Evolutionary conservation across 176 grass and related monocot genomes (phyloP), one percentile per base, ranked within the genome.

Genomic region (Cenchrus purpureus): DNA sequence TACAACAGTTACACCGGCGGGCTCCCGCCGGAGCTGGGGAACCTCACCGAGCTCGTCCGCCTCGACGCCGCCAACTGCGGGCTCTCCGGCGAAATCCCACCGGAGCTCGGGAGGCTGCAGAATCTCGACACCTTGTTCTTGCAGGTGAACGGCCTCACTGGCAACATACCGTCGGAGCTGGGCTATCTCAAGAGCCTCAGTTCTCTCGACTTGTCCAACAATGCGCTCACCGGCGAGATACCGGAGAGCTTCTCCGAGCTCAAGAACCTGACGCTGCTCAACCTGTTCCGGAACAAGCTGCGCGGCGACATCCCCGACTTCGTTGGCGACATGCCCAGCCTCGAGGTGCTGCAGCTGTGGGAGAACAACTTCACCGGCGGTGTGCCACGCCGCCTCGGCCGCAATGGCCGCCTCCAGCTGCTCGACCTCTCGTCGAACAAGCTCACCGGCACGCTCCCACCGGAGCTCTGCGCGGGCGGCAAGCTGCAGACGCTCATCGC

Each of bases 321-420:
- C 80, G 77, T 98, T 60, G 96, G 93, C 74, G 91, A 98, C 74
- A 80, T 98, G 71, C 91, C 93, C 34, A 87, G 80, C 80, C 89
- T 98, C 76, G 89, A 98, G 92, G 96, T 98, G 82, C 96, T 98
- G 80, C 96, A 98, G 91, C 82, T 98, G 5, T 98, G 96, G 96
- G 96, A 98, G 83, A 98, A 98, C 85, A 98, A 98, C 79, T 95
- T 98, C 86, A 98, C 96, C 12, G 96, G 96, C 34, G 86, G 85
- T 29, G 89, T 98, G 73, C 96, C 96, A 1, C 87, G 86, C 12
- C 87, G 90, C 68, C 87, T 95, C 34, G 91, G 93, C 54, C 68
- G 87, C 68, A 91, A 90, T 65, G 87, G 89, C 10, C 84, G 84
- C n/a, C 88, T 92, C 37, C 82, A 89, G 81, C 87, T 91, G 52